Percentiles rank a stretch among this genome's conserved stretches.
These are phyloP conservation scores for Eimeria sp. DNA, from an alignment of 169 alveolate species.

Conservation along the genomic window DNA sequence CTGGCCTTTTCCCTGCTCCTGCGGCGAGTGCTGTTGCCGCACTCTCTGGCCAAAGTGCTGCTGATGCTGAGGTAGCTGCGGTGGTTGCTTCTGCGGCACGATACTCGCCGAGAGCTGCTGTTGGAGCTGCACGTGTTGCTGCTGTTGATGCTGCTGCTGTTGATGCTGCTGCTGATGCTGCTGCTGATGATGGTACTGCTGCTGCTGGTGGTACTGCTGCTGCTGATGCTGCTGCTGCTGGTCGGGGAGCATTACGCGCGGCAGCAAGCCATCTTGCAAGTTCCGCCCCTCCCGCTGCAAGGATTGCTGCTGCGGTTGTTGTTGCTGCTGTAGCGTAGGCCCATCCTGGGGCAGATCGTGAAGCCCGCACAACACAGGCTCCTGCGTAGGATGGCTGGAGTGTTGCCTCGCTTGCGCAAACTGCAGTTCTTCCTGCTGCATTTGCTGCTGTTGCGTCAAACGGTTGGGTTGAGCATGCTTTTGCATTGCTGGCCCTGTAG, in stretches of 20 bases:
- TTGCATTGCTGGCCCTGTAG: background rate
- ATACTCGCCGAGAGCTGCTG: background rate
- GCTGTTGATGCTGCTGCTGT: background rate
- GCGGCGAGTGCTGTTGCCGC: conserved; percentile 13
- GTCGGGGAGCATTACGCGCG: background rate
- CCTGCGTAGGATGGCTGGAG: background rate
- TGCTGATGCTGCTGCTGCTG: background rate
- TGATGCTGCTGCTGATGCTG: background rate
- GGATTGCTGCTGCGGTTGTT: background rate
- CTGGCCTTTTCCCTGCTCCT: background rate
- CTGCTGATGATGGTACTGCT: background rate
- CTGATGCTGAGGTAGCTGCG: background rate
- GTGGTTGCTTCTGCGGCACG: background rate
- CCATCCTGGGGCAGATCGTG: background rate
- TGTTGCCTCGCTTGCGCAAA: background rate
- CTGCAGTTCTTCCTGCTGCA: background rate
- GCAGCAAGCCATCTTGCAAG: background rate
- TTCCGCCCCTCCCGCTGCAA: background rate
- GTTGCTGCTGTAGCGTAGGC: conserved; percentile 11
- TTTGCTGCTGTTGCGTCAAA: background rate
- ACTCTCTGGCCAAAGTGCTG: background rate
- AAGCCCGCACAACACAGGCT: no score
- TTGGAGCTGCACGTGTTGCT: background rate
- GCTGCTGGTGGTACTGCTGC: background rate
- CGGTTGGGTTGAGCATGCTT: background rate